Evolutionary conservation across 768 basidiomycete species (phyloP), one percentile per base, ranked within the genome.

Genomic region (Rhodotorula paludigena): DNA sequence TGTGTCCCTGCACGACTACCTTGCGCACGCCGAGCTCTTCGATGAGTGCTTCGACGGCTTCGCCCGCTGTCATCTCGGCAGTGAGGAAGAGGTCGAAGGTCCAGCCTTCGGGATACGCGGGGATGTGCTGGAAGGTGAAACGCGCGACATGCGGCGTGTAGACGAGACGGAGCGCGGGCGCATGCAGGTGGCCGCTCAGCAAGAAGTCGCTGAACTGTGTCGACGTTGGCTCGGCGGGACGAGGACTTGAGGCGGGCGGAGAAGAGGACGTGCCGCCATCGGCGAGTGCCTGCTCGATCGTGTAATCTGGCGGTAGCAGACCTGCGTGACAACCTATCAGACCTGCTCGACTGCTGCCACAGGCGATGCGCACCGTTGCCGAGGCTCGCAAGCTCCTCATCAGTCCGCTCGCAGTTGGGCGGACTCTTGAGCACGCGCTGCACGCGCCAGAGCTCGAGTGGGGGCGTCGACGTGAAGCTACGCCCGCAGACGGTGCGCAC

Each of bases 91-190:
- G 71, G 58, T 82, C 85, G 81, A 86, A 85, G 69, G 80, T 74
- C 73, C 86, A 89, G 4, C 82, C 86, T 73, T 91, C 90, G 57
- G 86, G 83, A 64, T 91, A 84, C 76, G 89, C 87, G 5, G 89
- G 89, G 23, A 91, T 84, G 52, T 87, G 88, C 0, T 80, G 75
- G 45, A 88, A 74, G 3, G 79, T 77, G 30, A 87, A 49, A 0
- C 81, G 81, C n/a, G 89, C 81, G 23, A 80, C 77, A 8, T 85
- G 82, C 72, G 90, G 84, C 5, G 86, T 80, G 10, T 87, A 87
- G 5, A 91, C 85, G 49, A 92, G 80, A 2, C 89, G 86, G 47
- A 91, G 77, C 6, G 82, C 78, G 16, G 89, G 86, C 5, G 80
- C 80, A 74, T 87, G 87, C 44, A 88, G 79, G 76, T 87, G 86